These are phyloP conservation scores for Hyaloscypha finlandica DNA, from an alignment of 495 filamentous ascomycete species.

Conservation along the genomic window DNA sequence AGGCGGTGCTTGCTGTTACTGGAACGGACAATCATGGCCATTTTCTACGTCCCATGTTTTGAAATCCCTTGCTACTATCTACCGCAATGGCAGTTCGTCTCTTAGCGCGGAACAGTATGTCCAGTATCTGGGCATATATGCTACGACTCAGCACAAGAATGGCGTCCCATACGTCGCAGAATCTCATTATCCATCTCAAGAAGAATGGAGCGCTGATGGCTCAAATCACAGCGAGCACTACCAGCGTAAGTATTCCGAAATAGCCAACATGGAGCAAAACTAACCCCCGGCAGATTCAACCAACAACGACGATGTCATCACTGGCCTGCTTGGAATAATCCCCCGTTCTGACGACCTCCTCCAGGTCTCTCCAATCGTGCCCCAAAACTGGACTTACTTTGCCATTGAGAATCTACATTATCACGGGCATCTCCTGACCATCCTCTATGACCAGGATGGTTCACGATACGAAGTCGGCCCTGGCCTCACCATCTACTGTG, in stretches of 20 bases:
- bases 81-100: slow-evolving; percentile 36
- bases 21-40: slow-evolving; percentile 51
- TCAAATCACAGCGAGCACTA: slow-evolving; percentile 49
- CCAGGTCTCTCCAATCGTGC: slow-evolving; percentile 43
- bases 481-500: slow-evolving; percentile 42
- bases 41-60: slow-evolving; percentile 43
- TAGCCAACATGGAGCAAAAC: background rate
- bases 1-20: slow-evolving; percentile 45
- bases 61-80: slow-evolving; percentile 40
- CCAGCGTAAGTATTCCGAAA: slow-evolving; percentile 14
- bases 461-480: slow-evolving; percentile 37
- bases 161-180: slow-evolving; percentile 47
- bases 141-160: slow-evolving; percentile 45
- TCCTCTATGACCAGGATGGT: slow-evolving; percentile 44
- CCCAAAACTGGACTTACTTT: slow-evolving; percentile 46
- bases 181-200: slow-evolving; percentile 43
- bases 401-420: slow-evolving; percentile 47
- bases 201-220: slow-evolving; percentile 44
- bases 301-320: slow-evolving; percentile 49
- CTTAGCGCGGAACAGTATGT: slow-evolving; percentile 35
- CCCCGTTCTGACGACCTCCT: slow-evolving; percentile 35
- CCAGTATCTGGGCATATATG: slow-evolving; percentile 43
- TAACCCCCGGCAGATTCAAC: slow-evolving; percentile 36
- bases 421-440: slow-evolving; percentile 43
- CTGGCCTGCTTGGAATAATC: slow-evolving; percentile 45